phyloP scores from a whole-genome alignment of 2,329 filamentous ascomycete species.

The Trichocomaceae sp. region DNA sequence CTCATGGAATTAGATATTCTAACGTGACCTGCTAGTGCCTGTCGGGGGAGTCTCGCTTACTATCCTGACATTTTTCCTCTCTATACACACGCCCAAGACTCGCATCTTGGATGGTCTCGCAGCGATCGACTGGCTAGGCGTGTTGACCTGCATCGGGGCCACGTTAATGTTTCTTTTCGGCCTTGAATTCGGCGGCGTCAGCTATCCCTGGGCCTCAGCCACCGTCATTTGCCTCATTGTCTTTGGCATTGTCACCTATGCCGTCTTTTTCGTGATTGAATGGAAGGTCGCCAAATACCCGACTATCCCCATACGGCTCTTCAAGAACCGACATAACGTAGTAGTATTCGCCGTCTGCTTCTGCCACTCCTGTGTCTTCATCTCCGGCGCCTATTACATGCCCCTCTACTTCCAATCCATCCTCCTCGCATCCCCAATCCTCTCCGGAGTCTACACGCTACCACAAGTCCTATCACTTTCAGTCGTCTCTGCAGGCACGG shows the following conservation, averaged over 20 bases:
- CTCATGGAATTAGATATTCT: too few species aligned
- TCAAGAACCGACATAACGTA: slow-evolving; percentile 59
- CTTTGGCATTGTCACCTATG: slow-evolving; percentile 60
- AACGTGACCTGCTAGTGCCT: too few species aligned
- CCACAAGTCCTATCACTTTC: slow-evolving; percentile 64
- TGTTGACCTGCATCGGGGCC: slow-evolving; percentile 61
- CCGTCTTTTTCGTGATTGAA: slow-evolving; percentile 66
- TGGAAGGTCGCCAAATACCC: slow-evolving; percentile 68
- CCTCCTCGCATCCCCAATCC: slow-evolving; percentile 59
- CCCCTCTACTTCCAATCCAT: slow-evolving; percentile 80
- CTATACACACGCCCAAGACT: slow-evolving; percentile 56
- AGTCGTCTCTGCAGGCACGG: slow-evolving; percentile 53
- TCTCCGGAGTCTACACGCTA: slow-evolving; percentile 68
- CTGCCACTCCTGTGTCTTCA: slow-evolving; percentile 70
- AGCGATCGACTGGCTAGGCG: slow-evolving; percentile 60
- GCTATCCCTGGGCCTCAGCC: slow-evolving; percentile 66
- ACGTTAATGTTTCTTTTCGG: slow-evolving; percentile 83
- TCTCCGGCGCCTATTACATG: slow-evolving; percentile 70
- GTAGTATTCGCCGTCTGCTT: slow-evolving; percentile 62
- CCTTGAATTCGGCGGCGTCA: slow-evolving; percentile 74
- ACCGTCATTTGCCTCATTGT: slow-evolving; percentile 71
- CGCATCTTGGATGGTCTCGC: slow-evolving; percentile 52
- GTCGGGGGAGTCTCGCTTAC: slow-evolving; percentile 54
- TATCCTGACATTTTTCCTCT: slow-evolving; percentile 54
- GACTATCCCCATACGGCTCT: slow-evolving; percentile 68